Conservation (phyloP, 495 filamentous ascomycete species). For the Cairneyella variabilis region DNA sequence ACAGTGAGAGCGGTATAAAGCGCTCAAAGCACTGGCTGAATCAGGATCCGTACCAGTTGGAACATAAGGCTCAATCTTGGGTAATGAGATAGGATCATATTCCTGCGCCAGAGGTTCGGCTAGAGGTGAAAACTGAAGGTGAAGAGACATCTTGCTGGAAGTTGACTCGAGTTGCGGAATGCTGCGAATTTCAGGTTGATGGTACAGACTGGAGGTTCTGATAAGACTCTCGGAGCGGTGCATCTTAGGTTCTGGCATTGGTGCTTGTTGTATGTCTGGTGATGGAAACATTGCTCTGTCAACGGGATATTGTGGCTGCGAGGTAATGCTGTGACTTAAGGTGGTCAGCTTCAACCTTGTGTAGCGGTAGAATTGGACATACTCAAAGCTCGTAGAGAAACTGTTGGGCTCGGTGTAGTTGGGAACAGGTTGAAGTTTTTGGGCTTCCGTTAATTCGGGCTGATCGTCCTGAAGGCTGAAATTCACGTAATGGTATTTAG, state of each 20-base stretch:
- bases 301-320: conserved; percentile 44
- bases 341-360: too few relatives aligned
- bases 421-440: conserved; percentile 30
- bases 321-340: conserved; percentile 31
- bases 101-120: conserved; percentile 47
- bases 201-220: conserved; percentile 44
- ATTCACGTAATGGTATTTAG: conserved; percentile 97
- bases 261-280: conserved; percentile 39
- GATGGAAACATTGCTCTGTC: conserved; percentile 70
- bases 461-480: conserved; percentile 67
- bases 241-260: conserved; percentile 11
- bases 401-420: conserved; percentile 38
- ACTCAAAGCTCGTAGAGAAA: conserved; percentile 38
- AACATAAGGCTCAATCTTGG: conserved; percentile 71
- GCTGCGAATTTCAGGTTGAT: conserved; percentile 41
- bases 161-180: conserved; percentile 42
- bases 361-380: conserved; percentile 25
- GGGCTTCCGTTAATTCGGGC: conserved; percentile 38
- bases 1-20: conserved; percentile 88
- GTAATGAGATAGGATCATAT: conserved; percentile 68
- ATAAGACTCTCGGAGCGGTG: conserved; percentile 15
- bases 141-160: conserved; percentile 56
- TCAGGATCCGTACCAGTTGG: conserved; percentile 77
- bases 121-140: conserved; percentile 60
- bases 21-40: conserved; percentile 72